Conservation (phyloP, 1,284 basidiomycete species). For the Sporisorium graminicola region DNA sequence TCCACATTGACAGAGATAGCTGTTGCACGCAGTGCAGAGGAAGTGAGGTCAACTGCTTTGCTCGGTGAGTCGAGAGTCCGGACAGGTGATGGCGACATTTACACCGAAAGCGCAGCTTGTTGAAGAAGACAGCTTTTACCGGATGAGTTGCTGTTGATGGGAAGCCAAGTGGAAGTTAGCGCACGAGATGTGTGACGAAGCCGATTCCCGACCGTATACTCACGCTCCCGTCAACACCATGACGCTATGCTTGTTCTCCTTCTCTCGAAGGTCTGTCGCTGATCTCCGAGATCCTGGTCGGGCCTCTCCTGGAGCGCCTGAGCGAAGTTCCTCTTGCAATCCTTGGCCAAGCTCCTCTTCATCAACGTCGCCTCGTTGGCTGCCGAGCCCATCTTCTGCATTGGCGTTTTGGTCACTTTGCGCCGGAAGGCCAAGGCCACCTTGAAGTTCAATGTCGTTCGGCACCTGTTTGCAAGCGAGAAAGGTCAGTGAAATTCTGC, state of each 20-base stretch:
- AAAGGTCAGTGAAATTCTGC: background rate
- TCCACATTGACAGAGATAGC: slow-evolving; percentile 43
- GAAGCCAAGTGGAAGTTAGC: background rate
- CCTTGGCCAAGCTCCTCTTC: background rate
- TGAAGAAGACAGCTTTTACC: slow-evolving; percentile 54
- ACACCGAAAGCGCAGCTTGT: slow-evolving; percentile 43
- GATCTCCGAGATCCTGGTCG: background rate
- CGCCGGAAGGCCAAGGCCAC: slow-evolving; percentile 18
- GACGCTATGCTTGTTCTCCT: slow-evolving; percentile 20
- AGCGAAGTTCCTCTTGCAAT: background rate
- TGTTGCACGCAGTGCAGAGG: background rate
- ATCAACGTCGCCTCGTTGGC: background rate
- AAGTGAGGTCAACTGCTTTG: background rate
- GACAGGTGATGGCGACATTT: background rate
- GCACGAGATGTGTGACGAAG: background rate
- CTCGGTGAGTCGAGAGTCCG: background rate
- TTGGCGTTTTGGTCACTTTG: background rate
- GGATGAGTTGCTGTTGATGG: slow-evolving; percentile 36
- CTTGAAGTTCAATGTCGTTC: slow-evolving; percentile 43
- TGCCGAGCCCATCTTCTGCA: background rate
- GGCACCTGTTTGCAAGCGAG: slow-evolving; percentile 31
- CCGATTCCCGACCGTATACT: background rate
- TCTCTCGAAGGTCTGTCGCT: background rate
- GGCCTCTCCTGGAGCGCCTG: background rate
- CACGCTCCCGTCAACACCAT: slow-evolving; percentile 54